phyloP scores from a whole-genome alignment of 2,329 filamentous ascomycete genomes.

The Diaporthe aspalathi region DNA sequence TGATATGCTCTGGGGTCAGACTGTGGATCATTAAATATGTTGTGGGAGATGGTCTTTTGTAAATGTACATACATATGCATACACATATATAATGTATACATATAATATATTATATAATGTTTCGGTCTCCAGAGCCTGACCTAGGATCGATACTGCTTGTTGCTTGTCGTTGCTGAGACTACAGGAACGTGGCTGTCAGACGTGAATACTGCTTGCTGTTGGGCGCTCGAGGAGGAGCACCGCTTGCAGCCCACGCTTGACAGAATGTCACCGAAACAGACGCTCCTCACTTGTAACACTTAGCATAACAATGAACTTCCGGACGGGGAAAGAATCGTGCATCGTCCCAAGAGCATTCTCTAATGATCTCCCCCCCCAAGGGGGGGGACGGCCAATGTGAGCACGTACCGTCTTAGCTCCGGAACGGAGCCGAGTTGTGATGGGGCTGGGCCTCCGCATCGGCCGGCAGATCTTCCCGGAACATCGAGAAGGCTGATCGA shows the following conservation, averaged over 20 bases:
- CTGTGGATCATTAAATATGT: background rate
- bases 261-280: background rate
- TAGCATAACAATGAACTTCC: background rate
- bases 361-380: too few relatives aligned
- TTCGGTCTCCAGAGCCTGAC: background rate
- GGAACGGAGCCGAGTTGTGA: conserved; percentile 12
- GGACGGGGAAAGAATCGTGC: background rate
- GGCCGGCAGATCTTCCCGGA: conserved; percentile 13
- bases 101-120: too few relatives aligned
- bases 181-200: background rate
- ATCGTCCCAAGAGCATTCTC: background rate
- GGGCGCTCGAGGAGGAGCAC: background rate
- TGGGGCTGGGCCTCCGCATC: background rate
- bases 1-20: background rate
- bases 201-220: background rate
- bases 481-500: background rate
- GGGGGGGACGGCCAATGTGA: background rate
- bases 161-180: background rate
- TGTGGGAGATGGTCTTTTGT: background rate
- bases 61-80: too few relatives aligned
- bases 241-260: background rate
- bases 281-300: background rate
- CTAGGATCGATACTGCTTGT: background rate
- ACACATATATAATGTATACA: too few relatives aligned
- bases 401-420: background rate